Evolutionary conservation across 768 basidiomycete genomes (phyloP).

Genomic region (Ephemerocybe angulata): DNA sequence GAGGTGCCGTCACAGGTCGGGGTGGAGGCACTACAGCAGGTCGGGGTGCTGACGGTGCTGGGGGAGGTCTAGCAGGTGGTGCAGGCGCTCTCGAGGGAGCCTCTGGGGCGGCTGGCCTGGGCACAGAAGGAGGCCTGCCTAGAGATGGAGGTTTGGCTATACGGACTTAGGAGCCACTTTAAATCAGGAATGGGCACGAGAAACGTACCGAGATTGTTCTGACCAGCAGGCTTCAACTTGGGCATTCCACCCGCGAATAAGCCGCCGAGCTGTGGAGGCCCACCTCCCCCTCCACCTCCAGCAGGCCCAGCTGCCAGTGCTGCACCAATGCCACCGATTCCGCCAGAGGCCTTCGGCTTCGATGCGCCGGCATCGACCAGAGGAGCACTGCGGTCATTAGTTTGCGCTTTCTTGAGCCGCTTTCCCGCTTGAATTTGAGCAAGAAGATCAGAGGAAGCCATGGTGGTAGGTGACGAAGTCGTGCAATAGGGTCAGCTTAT

Average conservation of each 20-base stretch:
- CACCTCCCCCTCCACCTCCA: conserved; percentile 25
- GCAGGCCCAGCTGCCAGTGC: conserved; percentile 17
- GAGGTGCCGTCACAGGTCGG: conserved; percentile 17
- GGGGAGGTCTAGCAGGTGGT: conserved; percentile 4
- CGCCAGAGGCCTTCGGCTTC: conserved; percentile 3
- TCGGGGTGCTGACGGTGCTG: background rate
- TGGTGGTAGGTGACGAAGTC: conserved; percentile 21
- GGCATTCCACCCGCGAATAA: conserved; percentile 92
- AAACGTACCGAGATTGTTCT: conserved; percentile 49
- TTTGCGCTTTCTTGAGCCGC: conserved; percentile 75
- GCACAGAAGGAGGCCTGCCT: conserved; percentile 65
- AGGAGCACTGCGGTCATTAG: conserved; percentile 79
- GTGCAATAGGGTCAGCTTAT: background rate
- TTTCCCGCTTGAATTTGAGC: conserved; percentile 83
- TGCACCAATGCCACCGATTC: conserved; percentile 9
- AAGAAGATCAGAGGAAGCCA: conserved; percentile 75
- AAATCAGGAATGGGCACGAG: too few species aligned
- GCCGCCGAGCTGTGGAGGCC: conserved; percentile 76
- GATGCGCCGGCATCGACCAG: conserved; percentile 43
- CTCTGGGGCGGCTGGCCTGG: conserved; percentile 35
- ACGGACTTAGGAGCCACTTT: too few species aligned
- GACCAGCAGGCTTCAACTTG: conserved; percentile 79
- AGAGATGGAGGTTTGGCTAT: conserved; percentile 60
- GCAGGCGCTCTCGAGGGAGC: background rate
- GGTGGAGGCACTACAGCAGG: too few species aligned